Base-by-base conservation (phyloP, 176 grass and related monocot species). In the Phoenix roebelenii region DNA sequence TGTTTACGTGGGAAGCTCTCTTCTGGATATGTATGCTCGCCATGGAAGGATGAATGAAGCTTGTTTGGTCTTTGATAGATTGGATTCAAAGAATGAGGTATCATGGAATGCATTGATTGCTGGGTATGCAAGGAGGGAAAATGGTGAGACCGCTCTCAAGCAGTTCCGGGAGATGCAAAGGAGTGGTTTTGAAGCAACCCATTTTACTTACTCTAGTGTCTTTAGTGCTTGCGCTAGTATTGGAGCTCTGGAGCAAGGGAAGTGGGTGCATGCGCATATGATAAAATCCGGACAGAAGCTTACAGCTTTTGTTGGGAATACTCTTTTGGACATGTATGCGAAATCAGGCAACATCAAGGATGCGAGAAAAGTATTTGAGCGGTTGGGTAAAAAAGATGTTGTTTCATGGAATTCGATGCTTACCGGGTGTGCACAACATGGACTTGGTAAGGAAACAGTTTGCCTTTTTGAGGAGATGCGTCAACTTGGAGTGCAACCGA, bases 371-470 rank as follows among this genome's bases (percentile, higher is more conserved):
- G 72, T 85, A 49, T 89, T 89, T 76, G 74, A 89, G 23, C 82
- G 67, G 24, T 20, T 89, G 67, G 78, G 73, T 6, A 44, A 62
- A 10, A 81, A 62, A 69, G 86, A 89, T 66, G 3, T 76, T 23
- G 78, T 89, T 73, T 81, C 82, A 17, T 89, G 86, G 86, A 89
- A 89, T 62, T 76, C 82, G 0, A 85, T 89, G 86, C 78, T 89
- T 50, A 89, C 78, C 15, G 78, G 65, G 3, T 75, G 74, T 48
- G 86, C 78, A 26, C 81, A 82, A 14, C 80, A 89, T n/a, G 86
- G 86, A 0, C 63, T 70, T 54, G 67, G 51, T 0, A 82, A 71
- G 23, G 82, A 89, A 79, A 78, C 81, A 18, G 55, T 89, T 22
- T 16, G 18, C 14, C 70, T 63, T 48, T 89, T 89, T 50, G 78